A percentile compares a stretch with the other conserved stretches of the same genome.
Evolutionary conservation across 2,329 filamentous ascomycete genomes (phyloP).

Genomic region (Emergomyces orientalis): DNA sequence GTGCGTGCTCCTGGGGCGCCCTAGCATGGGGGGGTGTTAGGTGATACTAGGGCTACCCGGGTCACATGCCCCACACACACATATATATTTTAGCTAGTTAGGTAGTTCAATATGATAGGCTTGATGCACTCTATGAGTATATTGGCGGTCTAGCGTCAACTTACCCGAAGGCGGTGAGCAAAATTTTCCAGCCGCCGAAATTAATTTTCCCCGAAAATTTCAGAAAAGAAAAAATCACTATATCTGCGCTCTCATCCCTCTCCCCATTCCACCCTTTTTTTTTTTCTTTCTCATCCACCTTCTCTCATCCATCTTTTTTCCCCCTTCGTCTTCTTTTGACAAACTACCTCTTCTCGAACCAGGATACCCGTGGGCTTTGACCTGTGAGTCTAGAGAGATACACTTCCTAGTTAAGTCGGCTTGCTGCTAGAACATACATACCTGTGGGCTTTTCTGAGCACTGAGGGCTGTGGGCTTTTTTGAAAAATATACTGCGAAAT

Average conservation of each 20-base stretch:
- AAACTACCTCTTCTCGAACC: slow-evolving; percentile 15
- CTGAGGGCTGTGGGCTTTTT: slow-evolving; percentile 32
- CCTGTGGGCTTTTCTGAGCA: slow-evolving; percentile 33
- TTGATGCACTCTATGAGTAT: too few species aligned
- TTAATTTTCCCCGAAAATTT: slow-evolving; percentile 16
- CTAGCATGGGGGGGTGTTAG: too few species aligned
- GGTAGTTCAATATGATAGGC: too few species aligned
- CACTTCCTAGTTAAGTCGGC: slow-evolving; percentile 28
- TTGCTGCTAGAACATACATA: slow-evolving; percentile 8
- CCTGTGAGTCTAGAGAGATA: slow-evolving; percentile 26
- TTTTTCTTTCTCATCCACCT: slow-evolving; percentile 17
- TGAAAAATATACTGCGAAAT: slow-evolving; percentile 24
- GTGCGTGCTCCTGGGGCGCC: too few species aligned
- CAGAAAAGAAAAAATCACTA: not conserved
- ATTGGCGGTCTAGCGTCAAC: not conserved
- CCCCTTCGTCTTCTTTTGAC: slow-evolving; percentile 13
- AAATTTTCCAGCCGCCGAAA: slow-evolving; percentile 22
- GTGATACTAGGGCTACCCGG: too few species aligned
- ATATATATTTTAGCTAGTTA: too few species aligned
- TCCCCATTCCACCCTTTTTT: slow-evolving; percentile 10
- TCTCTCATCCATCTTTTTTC: slow-evolving; percentile 6
- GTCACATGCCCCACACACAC: too few species aligned
- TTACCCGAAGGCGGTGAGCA: slow-evolving; percentile 22
- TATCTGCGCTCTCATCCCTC: slow-evolving; percentile 9
- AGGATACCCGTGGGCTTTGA: slow-evolving; percentile 16